Conservation (phyloP, 73 alveolate species). For the Paramecium pentaurelia region DNA sequence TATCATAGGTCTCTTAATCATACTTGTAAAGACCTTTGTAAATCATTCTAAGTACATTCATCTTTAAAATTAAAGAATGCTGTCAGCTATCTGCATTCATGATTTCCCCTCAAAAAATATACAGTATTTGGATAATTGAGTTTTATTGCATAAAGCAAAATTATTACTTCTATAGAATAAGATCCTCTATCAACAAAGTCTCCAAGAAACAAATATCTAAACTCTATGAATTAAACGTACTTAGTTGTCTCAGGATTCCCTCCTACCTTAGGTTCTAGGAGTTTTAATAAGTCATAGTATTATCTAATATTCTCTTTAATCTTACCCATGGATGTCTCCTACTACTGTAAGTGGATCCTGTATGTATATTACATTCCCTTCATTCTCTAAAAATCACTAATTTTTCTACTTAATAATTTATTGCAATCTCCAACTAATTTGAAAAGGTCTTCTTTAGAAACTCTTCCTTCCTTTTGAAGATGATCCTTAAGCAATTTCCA, state of each 20-base stretch:
- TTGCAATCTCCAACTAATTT: conserved; percentile 67
- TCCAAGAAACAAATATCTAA: conserved; percentile 88
- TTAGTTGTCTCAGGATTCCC: conserved; percentile 93
- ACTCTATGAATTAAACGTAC: conserved; percentile 1
- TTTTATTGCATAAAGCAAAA: conserved; percentile 79
- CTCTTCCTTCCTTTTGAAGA: conserved; percentile 82
- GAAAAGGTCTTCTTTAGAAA: conserved; percentile 67
- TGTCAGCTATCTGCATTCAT: conserved; percentile 91
- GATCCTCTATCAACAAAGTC: conserved; percentile 97
- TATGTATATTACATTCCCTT: conserved; percentile 84
- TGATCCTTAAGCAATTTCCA: conserved; percentile 86
- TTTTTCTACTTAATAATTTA: conserved; percentile 71
- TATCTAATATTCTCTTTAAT: conserved; percentile 57
- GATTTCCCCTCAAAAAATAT: conserved; percentile 88
- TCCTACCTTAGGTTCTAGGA: conserved; percentile 81
- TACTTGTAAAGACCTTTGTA: conserved; percentile 51
- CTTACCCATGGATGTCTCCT: conserved; percentile 96
- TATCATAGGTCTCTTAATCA: conserved; percentile 76
- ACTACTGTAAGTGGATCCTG: conserved; percentile 92
- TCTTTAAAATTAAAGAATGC: conserved; percentile 84
- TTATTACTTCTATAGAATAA: conserved; percentile 84
- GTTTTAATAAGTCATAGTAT: conserved; percentile 86
- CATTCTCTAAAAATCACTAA: conserved; percentile 65
- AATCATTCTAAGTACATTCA: conserved; percentile 59
- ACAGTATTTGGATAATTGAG: conserved; percentile 80